phyloP scores from a whole-genome alignment of 169 alveolate genomes.

The Cryptosporidium andersoni region DNA sequence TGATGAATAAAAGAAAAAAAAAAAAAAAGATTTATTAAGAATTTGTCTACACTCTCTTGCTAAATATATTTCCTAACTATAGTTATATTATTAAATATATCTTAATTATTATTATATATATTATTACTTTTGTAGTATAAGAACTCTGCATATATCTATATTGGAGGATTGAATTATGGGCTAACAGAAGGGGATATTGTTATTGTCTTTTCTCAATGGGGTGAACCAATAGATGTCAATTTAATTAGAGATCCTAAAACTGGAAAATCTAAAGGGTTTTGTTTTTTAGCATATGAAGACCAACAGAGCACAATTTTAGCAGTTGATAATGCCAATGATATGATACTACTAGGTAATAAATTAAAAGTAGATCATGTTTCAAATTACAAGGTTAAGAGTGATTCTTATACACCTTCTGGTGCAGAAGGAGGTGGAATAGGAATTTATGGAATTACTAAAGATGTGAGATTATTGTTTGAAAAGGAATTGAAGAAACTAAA shows the following conservation, averaged over 20 bases:
- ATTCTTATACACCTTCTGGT: slow-evolving; percentile 2
- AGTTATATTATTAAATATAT: not conserved
- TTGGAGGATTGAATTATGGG: slow-evolving; percentile 89
- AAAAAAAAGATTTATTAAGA: no score
- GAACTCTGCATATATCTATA: slow-evolving; percentile 83
- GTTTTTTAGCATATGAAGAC: slow-evolving; percentile 96
- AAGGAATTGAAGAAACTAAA: slow-evolving; percentile 17
- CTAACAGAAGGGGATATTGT: slow-evolving; percentile 98
- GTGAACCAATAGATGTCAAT: slow-evolving; percentile 95
- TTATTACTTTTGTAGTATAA: slow-evolving; percentile 59
- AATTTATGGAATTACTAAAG: slow-evolving; percentile 46
- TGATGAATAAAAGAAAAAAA: no score
- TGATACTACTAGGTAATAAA: slow-evolving; percentile 85
- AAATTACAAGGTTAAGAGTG: slow-evolving; percentile 82
- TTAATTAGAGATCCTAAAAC: slow-evolving; percentile 93
- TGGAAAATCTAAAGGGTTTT: slow-evolving; percentile 95
- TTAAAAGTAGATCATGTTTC: slow-evolving; percentile 95
- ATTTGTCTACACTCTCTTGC: no score
- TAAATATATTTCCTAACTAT: not conserved
- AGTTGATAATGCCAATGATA: slow-evolving; percentile 97
- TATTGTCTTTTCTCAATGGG: slow-evolving; percentile 96
- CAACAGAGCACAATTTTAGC: slow-evolving; percentile 97
- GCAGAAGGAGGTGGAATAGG: slow-evolving; percentile 66
- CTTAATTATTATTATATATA: not conserved
- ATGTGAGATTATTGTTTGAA: slow-evolving; percentile 7